These are phyloP conservation scores for Luffa aegyptiaca DNA, from an alignment of 306 rosid genomes.

Conservation along the genomic window DNA sequence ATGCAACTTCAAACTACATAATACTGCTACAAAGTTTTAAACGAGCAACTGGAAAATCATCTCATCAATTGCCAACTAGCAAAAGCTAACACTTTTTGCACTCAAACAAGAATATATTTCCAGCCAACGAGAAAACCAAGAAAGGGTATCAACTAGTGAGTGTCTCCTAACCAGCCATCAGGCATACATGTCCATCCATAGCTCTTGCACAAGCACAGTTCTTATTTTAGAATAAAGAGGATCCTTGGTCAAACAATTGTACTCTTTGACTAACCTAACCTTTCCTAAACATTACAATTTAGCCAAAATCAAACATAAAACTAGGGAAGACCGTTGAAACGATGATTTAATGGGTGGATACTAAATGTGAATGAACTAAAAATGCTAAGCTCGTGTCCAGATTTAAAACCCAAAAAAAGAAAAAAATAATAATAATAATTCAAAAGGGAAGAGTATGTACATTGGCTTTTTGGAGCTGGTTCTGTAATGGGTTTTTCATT, in stretches of 20 bases:
- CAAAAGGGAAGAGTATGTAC: conserved; percentile 14
- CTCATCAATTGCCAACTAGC: neutral
- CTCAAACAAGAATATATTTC: neutral
- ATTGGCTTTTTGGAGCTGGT: conserved; percentile 40
- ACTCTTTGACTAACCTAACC: neutral
- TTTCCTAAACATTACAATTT: neutral
- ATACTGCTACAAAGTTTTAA: neutral
- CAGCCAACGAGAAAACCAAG: neutral
- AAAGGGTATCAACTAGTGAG: neutral
- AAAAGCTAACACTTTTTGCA: neutral
- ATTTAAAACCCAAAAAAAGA: neutral
- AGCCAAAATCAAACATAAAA: neutral
- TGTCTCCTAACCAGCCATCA: neutral
- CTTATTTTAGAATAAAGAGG: neutral
- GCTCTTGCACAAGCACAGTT: neutral
- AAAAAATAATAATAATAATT: neutral
- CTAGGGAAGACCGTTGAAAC: neutral
- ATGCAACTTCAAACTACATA: neutral
- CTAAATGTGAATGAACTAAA: neutral
- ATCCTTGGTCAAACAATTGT: neutral
- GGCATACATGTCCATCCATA: neutral
- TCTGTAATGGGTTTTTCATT: conserved; percentile 28
- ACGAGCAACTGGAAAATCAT: neutral
- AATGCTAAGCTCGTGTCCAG: neutral
- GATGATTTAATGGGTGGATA: neutral